Conservation (phyloP, 1,284 basidiomycete species). For the Apiotrichum gamsii region DNA sequence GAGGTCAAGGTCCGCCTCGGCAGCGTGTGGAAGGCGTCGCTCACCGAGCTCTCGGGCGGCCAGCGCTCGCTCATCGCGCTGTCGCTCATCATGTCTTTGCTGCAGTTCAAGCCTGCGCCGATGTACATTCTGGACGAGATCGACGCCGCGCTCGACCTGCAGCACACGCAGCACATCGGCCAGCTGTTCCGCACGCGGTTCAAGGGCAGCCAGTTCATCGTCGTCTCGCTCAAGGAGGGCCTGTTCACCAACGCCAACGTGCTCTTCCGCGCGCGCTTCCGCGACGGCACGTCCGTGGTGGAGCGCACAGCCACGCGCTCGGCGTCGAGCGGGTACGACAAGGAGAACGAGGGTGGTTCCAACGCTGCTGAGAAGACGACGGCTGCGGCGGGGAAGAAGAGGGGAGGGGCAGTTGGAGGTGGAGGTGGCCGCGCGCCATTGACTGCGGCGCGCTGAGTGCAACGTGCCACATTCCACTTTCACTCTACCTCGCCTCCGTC, state of each 20-base stretch:
- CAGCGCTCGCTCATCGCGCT: conserved; percentile 95
- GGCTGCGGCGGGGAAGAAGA: conserved; percentile 1
- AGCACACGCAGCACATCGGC: conserved; percentile 95
- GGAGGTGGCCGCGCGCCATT: too few species aligned
- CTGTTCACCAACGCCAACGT: conserved; percentile 98
- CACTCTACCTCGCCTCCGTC: too few species aligned
- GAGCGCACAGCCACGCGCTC: conserved; percentile 51
- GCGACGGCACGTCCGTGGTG: conserved; percentile 86
- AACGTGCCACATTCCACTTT: too few species aligned
- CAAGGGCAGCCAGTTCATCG: conserved; percentile 91
- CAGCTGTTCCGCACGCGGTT: conserved; percentile 95
- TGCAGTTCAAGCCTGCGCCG: conserved; percentile 98
- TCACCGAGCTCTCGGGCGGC: conserved; percentile 95
- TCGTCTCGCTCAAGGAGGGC: conserved; percentile 94
- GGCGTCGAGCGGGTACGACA: conserved; percentile 21
- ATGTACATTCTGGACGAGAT: conserved; percentile 99
- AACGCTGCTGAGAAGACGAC: too few species aligned
- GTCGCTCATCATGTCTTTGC: conserved; percentile 92
- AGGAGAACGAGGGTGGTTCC: too few species aligned
- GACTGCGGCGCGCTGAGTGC: too few species aligned
- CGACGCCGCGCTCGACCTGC: conserved; percentile 90
- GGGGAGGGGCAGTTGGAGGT: too few species aligned
- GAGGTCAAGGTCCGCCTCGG: conserved; percentile 97
- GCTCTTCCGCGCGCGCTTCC: conserved; percentile 82
- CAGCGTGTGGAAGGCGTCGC: conserved; percentile 90